These are phyloP conservation scores for Neurospora sp. DNA, from an alignment of 495 filamentous ascomycete species.

Conservation along the genomic window DNA sequence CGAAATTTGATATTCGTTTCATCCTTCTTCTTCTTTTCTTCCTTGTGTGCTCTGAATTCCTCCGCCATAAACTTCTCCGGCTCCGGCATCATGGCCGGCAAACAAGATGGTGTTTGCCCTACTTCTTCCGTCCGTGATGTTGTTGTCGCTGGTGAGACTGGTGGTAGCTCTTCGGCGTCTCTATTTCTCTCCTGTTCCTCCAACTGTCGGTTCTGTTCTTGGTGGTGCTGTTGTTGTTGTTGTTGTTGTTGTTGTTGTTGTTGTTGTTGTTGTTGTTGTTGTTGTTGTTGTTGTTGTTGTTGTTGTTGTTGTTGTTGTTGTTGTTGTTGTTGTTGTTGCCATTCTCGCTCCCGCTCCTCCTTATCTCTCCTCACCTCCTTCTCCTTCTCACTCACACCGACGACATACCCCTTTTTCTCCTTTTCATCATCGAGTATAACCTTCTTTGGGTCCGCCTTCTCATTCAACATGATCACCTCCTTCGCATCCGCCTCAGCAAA, in stretches of 20 bases:
- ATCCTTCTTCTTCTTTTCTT: neutral
- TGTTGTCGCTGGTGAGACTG: neutral
- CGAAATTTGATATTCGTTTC: neutral
- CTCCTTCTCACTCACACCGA: neutral
- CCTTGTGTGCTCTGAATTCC: neutral
- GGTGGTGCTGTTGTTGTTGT: neutral
- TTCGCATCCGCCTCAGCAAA: neutral
- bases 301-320: neutral
- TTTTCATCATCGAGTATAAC: neutral
- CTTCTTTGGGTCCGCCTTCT: neutral
- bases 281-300: neutral
- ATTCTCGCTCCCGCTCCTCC: neutral
- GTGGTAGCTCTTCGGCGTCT: neutral
- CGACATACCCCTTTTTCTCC: neutral
- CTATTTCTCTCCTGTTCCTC: neutral
- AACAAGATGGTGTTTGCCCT: neutral
- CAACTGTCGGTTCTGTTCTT: neutral
- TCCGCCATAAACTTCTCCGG: neutral
- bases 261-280: too few species aligned
- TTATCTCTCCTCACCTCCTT: neutral
- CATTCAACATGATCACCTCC: neutral
- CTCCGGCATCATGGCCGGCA: neutral
- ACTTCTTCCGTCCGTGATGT: neutral
- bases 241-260: too few species aligned
- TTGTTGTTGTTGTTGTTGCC: too few species aligned